These are phyloP conservation scores for Blastomyces emzantsi DNA, from an alignment of 2,329 filamentous ascomycete genomes.

Conservation along the genomic window DNA sequence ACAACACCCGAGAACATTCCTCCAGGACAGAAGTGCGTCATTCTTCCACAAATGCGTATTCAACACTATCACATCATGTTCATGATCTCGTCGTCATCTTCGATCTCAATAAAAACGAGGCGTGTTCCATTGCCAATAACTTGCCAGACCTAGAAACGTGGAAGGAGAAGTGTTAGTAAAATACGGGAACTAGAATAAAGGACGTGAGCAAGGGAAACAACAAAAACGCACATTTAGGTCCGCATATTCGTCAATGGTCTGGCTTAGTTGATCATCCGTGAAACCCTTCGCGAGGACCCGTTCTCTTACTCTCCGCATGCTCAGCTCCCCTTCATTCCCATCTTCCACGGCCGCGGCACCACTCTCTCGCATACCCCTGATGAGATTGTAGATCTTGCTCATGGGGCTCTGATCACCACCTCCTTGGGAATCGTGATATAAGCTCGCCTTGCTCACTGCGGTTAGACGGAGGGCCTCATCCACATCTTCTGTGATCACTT, in stretches of 20 bases:
- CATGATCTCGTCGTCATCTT: conserved; percentile 45
- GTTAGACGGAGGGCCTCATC: conserved; percentile 87
- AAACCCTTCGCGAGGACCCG: conserved; percentile 93
- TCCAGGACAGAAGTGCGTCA: not conserved
- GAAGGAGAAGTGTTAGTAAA: conserved; percentile 31
- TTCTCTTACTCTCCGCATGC: conserved; percentile 79
- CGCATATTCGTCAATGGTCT: conserved; percentile 82
- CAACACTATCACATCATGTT: not conserved
- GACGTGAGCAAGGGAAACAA: not conserved
- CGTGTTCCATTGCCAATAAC: conserved; percentile 60
- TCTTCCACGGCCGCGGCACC: conserved; percentile 72
- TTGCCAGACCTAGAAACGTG: conserved; percentile 59
- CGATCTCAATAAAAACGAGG: conserved; percentile 59
- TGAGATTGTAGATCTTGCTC: conserved; percentile 89
- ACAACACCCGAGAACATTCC: not conserved
- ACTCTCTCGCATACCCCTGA: conserved; percentile 76
- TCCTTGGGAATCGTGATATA: conserved; percentile 61
- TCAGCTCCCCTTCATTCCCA: conserved; percentile 65
- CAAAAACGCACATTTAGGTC: conserved; percentile 68
- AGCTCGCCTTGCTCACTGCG: conserved; percentile 85
- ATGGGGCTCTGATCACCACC: conserved; percentile 67
- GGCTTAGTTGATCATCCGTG: conserved; percentile 84
- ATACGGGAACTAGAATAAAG: not conserved
- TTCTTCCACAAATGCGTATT: not conserved
- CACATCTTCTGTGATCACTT: conserved; percentile 84